These are phyloP conservation scores for Phytophthora palmivora DNA, from an alignment of 352 stramenopile genomes.

Conservation along the genomic window DNA sequence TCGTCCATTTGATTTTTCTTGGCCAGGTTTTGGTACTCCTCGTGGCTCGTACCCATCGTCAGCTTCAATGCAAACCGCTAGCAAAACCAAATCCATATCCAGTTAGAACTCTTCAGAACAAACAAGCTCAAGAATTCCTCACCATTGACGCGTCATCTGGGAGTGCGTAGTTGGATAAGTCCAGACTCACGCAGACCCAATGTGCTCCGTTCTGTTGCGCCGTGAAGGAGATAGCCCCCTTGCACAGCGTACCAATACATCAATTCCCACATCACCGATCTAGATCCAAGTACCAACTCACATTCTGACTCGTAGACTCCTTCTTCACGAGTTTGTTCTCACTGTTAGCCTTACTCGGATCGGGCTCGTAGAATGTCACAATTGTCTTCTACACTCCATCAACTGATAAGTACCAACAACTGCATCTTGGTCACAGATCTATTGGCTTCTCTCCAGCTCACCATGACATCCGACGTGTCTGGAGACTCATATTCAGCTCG, in stretches of 20 bases:
- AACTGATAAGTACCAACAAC: too few species aligned
- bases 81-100: neutral
- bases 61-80: constrained; percentile 77
- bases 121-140: neutral
- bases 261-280: constrained; percentile 7
- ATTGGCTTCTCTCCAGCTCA: constrained; percentile 14
- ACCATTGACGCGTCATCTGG: constrained; percentile 74
- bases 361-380: constrained; percentile 67
- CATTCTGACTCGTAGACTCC: constrained; percentile 64
- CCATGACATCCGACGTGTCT: constrained; percentile 83
- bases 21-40: constrained; percentile 72
- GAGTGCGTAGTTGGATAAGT: constrained; percentile 65
- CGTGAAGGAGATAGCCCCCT: constrained; percentile 77
- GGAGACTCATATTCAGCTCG: constrained; percentile 86
- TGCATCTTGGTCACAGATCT: too few species aligned
- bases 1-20: constrained; percentile 85
- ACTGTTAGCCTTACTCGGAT: constrained; percentile 38
- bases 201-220: constrained; percentile 71
- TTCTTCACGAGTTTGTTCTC: constrained; percentile 67
- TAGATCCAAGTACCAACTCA: constrained; percentile 8
- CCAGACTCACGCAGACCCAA: constrained; percentile 75
- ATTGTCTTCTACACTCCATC: constrained; percentile 55
- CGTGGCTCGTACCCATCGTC: constrained; percentile 67
- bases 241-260: constrained; percentile 11
- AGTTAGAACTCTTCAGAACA: neutral